Evolutionary conservation across 2,329 filamentous ascomycete genomes (phyloP).

Genomic region (Pestalotiopsis sp.): DNA sequence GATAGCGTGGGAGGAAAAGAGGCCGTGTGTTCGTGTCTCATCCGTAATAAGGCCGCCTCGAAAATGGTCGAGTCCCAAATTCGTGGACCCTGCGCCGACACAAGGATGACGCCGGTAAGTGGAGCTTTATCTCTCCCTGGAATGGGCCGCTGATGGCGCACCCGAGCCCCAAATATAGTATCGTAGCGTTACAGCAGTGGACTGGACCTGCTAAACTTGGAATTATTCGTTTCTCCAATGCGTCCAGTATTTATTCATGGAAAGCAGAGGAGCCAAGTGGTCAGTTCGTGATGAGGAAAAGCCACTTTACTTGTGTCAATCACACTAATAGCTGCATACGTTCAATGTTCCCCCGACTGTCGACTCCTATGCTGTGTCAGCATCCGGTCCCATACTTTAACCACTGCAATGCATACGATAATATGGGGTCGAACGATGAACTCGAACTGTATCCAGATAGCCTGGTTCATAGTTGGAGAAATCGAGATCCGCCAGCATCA

Average conservation of each 20-base stretch:
- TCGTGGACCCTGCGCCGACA: slow-evolving; percentile 5
- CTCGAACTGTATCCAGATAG: background rate
- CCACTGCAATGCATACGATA: background rate
- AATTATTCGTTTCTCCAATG: too few relatives aligned
- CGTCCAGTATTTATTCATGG: too few relatives aligned
- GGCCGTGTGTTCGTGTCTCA: background rate
- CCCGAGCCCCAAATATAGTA: background rate
- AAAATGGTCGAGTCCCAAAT: slow-evolving; percentile 7
- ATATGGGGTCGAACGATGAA: background rate
- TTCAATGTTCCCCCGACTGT: background rate
- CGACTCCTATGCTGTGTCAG: background rate
- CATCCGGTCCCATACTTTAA: background rate
- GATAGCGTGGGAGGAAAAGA: background rate
- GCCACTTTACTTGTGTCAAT: background rate
- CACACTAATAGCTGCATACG: background rate
- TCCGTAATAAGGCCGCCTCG: background rate
- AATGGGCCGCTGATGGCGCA: background rate
- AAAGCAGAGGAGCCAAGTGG: too few relatives aligned
- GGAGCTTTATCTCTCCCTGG: background rate
- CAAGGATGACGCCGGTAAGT: slow-evolving; percentile 8
- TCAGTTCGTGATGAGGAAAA: too few relatives aligned
- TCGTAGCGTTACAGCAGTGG: background rate
- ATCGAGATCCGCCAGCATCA: background rate
- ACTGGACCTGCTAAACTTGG: background rate
- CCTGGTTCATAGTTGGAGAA: background rate